These are phyloP conservation scores for Cryptococcus sp. DNA, from an alignment of 1,284 basidiomycete genomes.

Conservation along the genomic window DNA sequence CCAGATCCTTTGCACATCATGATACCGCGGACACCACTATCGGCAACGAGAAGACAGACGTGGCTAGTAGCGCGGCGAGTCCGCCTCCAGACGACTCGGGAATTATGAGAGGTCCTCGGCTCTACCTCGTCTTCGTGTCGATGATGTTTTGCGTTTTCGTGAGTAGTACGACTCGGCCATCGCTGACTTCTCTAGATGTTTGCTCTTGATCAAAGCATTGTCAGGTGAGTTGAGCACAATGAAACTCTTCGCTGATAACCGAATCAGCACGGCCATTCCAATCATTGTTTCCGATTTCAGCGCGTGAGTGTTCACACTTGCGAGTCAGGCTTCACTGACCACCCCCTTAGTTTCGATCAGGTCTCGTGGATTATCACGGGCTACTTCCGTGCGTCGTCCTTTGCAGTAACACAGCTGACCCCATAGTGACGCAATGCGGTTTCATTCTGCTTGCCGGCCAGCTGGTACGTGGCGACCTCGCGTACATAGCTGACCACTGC, in stretches of 20 bases:
- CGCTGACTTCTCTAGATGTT: conserved; percentile 22
- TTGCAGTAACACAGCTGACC: not conserved
- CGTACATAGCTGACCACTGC: not conserved
- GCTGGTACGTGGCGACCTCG: conserved; percentile 16
- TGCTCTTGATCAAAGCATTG: conserved; percentile 15
- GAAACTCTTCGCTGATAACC: too few species aligned
- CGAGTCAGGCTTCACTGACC: not conserved
- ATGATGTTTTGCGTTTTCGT: conserved; percentile 49
- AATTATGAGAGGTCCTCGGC: conserved; percentile 28
- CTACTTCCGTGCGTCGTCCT: conserved; percentile 53
- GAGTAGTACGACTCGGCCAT: conserved; percentile 13
- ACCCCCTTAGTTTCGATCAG: conserved; percentile 31
- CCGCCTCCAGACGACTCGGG: conserved; percentile 18
- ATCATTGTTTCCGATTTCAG: conserved; percentile 56
- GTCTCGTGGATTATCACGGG: conserved; percentile 56
- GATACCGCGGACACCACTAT: conserved; percentile 10
- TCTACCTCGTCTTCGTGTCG: conserved; percentile 40
- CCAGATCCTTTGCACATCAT: conserved; percentile 2
- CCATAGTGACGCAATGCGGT: conserved; percentile 49
- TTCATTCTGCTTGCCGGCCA: conserved; percentile 54
- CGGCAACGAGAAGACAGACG: conserved; percentile 7
- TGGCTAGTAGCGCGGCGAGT: not conserved
- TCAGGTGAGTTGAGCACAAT: too few species aligned
- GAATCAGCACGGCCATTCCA: conserved; percentile 52
- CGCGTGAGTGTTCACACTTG: conserved; percentile 30